phyloP scores from a whole-genome alignment of 2,329 filamentous ascomycete species.

The Ascomycota sp. region DNA sequence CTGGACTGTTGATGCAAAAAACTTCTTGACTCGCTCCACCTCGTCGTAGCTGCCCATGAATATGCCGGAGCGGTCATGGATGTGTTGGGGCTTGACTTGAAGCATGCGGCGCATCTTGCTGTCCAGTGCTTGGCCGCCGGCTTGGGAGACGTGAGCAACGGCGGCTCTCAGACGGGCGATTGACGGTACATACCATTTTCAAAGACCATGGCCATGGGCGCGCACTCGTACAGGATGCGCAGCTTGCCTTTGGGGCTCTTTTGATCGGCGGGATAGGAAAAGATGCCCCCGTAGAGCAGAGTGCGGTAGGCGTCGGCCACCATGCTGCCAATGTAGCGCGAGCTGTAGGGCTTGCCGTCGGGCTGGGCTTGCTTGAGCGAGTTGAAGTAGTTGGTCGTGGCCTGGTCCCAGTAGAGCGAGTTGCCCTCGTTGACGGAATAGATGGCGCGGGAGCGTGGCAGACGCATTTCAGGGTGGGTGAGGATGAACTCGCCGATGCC shows the following conservation, averaged over 20 bases:
- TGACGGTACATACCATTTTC: constrained; percentile 58
- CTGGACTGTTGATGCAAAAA: no score
- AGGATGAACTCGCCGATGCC: constrained; percentile 97
- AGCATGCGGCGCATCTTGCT: constrained; percentile 84
- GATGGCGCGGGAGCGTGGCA: constrained; percentile 63
- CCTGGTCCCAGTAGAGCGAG: constrained; percentile 85
- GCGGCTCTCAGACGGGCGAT: no score
- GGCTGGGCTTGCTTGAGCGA: constrained; percentile 62
- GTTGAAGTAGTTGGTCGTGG: constrained; percentile 73
- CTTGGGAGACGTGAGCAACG: constrained; percentile 23
- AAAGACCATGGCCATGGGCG: constrained; percentile 96
- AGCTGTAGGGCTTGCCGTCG: constrained; percentile 73
- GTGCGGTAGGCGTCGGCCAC: constrained; percentile 96
- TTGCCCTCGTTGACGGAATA: constrained; percentile 99
- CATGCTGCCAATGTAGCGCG: constrained; percentile 94
- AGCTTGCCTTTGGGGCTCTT: constrained; percentile 98
- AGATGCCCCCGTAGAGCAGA: constrained; percentile 85
- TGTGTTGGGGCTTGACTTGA: constrained; percentile 70
- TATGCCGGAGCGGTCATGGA: constrained; percentile 89
- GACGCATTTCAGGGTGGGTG: constrained; percentile 82
- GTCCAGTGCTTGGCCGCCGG: constrained; percentile 81
- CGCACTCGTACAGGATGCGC: constrained; percentile 92
- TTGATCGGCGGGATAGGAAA: constrained; percentile 92
- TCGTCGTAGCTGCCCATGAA: constrained; percentile 92
- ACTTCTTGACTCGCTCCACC: constrained; percentile 81